Percentiles rank a stretch among this genome's conserved stretches.
These are phyloP conservation scores for Penicillium maclennaniae DNA, from an alignment of 495 filamentous ascomycete genomes.

Conservation along the genomic window DNA sequence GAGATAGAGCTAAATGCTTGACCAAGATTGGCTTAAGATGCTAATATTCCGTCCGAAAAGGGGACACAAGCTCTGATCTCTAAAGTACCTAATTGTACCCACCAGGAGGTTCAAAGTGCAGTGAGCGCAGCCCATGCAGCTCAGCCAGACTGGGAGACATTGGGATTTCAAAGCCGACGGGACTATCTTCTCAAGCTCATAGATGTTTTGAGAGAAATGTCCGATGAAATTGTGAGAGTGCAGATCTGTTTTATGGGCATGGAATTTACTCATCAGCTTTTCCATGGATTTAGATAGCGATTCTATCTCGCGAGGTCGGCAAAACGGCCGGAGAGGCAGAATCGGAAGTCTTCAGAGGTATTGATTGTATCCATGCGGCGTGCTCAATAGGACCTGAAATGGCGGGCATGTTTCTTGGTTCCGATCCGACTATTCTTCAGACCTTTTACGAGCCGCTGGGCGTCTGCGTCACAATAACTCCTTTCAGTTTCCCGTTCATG, in stretches of 20 bases:
- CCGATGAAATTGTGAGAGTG: slow-evolving; percentile 18
- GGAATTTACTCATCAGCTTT: neutral
- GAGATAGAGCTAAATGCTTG: neutral
- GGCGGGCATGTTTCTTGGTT: slow-evolving; percentile 25
- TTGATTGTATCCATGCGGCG: slow-evolving; percentile 27
- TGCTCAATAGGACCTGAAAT: slow-evolving; percentile 29
- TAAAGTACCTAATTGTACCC: slow-evolving; percentile 20
- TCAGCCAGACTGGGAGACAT: slow-evolving; percentile 18
- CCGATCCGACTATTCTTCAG: slow-evolving; percentile 21
- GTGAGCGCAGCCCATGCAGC: slow-evolving; percentile 21
- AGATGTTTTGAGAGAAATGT: slow-evolving; percentile 20
- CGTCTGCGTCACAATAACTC: slow-evolving; percentile 26
- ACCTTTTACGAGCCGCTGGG: slow-evolving; percentile 27
- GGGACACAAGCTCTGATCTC: slow-evolving; percentile 19
- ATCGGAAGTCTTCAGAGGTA: slow-evolving; percentile 22
- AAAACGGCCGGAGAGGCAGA: slow-evolving; percentile 30
- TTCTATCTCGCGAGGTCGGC: slow-evolving; percentile 21
- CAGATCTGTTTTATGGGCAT: neutral
- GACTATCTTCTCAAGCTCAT: slow-evolving; percentile 22
- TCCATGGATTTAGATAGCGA: slow-evolving; percentile 1
- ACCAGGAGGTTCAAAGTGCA: slow-evolving; percentile 23
- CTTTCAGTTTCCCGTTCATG: slow-evolving; percentile 52
- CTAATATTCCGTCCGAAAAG: slow-evolving; percentile 2
- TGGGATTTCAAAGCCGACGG: slow-evolving; percentile 19
- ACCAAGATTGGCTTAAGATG: neutral